Evolutionary conservation across 1,284 basidiomycete species (phyloP).

Genomic region (Fomitiporia mediterranea): DNA sequence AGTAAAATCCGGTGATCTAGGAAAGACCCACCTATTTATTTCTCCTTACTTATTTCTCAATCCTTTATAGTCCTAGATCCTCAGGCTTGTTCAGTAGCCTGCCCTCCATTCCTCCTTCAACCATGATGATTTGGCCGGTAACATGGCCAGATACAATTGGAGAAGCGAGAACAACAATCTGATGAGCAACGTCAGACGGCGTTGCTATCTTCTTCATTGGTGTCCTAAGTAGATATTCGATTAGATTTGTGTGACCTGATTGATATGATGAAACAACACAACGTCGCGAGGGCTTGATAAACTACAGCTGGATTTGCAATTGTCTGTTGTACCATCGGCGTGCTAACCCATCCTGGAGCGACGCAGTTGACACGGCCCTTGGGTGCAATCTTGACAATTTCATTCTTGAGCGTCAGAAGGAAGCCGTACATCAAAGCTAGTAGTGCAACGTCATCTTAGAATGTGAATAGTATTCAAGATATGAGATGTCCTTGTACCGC

Average conservation of each 20-base stretch:
- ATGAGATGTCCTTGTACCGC: constrained; percentile 37
- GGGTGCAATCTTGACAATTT: constrained; percentile 73
- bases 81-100: constrained; percentile 39
- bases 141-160: constrained; percentile 64
- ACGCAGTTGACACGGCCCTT: constrained; percentile 66
- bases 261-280: constrained; percentile 26
- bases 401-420: constrained; percentile 67
- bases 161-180: constrained; percentile 62
- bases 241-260: not conserved
- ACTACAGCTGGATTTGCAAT: constrained; percentile 42
- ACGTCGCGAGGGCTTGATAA: constrained; percentile 62
- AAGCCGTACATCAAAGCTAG: constrained; percentile 72
- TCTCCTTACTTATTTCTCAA: too few species aligned
- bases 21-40: too few species aligned
- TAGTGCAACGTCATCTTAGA: constrained; percentile 6
- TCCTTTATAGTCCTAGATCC: constrained; percentile 27
- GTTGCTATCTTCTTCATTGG: constrained; percentile 68
- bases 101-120: constrained; percentile 78
- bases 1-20: too few species aligned
- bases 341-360: constrained; percentile 68
- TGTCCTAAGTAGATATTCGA: constrained; percentile 37
- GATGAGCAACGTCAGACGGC: constrained; percentile 59
- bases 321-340: constrained; percentile 50
- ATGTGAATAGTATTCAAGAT: not conserved
- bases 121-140: constrained; percentile 65